phyloP scores from a whole-genome alignment of 768 basidiomycete genomes.

The Cyathus striatus region DNA sequence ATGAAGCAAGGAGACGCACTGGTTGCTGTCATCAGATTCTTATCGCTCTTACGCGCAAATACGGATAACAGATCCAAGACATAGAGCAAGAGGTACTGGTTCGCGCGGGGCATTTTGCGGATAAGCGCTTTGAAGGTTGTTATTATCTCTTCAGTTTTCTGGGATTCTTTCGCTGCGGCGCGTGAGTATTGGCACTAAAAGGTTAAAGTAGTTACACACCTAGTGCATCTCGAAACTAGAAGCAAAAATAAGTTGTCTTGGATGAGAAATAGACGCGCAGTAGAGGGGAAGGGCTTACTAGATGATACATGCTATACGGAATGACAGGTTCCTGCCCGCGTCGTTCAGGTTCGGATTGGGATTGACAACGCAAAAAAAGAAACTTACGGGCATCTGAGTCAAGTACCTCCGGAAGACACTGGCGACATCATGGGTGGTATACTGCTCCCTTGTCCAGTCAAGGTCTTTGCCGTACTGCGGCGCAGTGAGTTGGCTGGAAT shows the following conservation, averaged over 20 bases:
- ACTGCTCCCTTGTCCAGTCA: slow-evolving; percentile 83
- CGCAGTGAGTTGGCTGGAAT: slow-evolving; percentile 8
- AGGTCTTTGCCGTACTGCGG: slow-evolving; percentile 87
- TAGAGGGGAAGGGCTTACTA: slow-evolving; percentile 45
- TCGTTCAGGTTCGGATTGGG: too few relatives aligned
- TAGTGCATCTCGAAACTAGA: slow-evolving; percentile 74
- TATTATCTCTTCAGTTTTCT: slow-evolving; percentile 73
- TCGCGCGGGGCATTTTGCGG: slow-evolving; percentile 75
- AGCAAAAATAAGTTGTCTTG: too few relatives aligned
- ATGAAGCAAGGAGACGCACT: slow-evolving; percentile 47
- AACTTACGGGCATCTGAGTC: slow-evolving; percentile 96
- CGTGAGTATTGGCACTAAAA: too few relatives aligned
- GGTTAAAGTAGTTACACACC: too few relatives aligned
- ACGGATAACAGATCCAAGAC: slow-evolving; percentile 95
- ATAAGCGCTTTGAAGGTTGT: slow-evolving; percentile 82
- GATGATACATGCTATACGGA: slow-evolving; percentile 84
- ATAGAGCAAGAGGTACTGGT: slow-evolving; percentile 95
- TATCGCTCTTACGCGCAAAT: slow-evolving; percentile 85
- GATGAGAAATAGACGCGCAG: slow-evolving; percentile 9
- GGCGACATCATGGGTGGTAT: slow-evolving; percentile 95
- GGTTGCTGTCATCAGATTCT: slow-evolving; percentile 93
- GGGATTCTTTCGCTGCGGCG: too few relatives aligned
- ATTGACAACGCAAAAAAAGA: too few relatives aligned
- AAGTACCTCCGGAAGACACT: slow-evolving; percentile 95
- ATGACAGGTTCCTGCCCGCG: slow-evolving; percentile 97